Base-by-base conservation (phyloP, 1,139 yeast genomes). In the Candida albicans region DNA sequence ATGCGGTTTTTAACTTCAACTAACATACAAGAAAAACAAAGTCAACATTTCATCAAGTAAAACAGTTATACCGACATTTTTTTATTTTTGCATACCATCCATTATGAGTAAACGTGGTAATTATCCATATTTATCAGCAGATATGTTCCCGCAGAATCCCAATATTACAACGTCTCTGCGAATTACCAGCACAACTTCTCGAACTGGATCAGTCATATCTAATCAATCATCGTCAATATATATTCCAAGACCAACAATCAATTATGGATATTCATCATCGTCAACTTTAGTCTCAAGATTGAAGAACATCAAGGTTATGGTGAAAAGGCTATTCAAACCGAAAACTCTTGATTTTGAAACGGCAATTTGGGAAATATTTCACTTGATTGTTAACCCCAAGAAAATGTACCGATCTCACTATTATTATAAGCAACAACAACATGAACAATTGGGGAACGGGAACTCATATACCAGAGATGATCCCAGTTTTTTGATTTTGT, bases 321-420 rank as follows among this genome's bases (percentile, higher is more conserved):
- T 63, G 35, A 61, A 62, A 43, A 56, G 79, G 37, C 51, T 88
- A 37, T 71, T 86, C 54, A 81, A 84, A 53, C 95, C 96, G 4
- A 86, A 84, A 9, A 84, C 96, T 0, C 71, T 90, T 42, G 96
- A 90, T 65, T 87, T 89, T 57, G 97, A 90, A 62, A 87, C 96
- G 1, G 96, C 97, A 13, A 76, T 83, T 49, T 90, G 96, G 96
- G 97, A 90, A 61, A 84, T 89, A 62, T 71, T 86, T 52, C 79
- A 88, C 56, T 67, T 90, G 44, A 72, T 90, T 22, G 68, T 82
- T 33, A 79, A 84, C 38, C 97, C 97, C 2, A 79, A 84, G 53
- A 83, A 87, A 51, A 95, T 90, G 59, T 89, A 87, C 68, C 76
- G 87, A 51, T 81, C 93, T 18, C 78, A 88, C 48, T 88, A 87